Percentiles rank a stretch among this genome's conserved stretches.
phyloP scores from a whole-genome alignment of 495 filamentous ascomycete species.

The Penicillium coprophilum region DNA sequence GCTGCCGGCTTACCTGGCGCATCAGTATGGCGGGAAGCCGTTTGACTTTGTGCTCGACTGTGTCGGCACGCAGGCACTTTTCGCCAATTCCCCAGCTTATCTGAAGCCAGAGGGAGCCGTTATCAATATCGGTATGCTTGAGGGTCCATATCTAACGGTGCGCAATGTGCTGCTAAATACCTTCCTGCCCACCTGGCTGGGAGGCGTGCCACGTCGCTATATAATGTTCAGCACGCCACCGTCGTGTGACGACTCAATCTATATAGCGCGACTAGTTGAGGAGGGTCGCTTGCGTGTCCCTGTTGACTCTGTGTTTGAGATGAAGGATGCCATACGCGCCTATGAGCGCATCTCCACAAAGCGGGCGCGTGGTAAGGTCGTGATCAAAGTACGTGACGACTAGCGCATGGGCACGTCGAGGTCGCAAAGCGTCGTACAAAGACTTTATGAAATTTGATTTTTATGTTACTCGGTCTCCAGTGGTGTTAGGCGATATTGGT shows the following conservation, averaged over 20 bases:
- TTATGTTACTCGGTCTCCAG: too few relatives aligned
- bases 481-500: too few relatives aligned
- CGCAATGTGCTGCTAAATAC: constrained; percentile 32
- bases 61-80: constrained; percentile 37
- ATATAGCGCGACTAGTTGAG: constrained; percentile 27
- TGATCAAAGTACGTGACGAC: constrained; percentile 29
- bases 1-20: constrained; percentile 26
- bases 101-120: constrained; percentile 38
- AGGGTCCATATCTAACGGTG: constrained; percentile 21
- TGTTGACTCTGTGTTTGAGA: constrained; percentile 38
- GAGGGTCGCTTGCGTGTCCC: constrained; percentile 30
- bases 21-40: constrained; percentile 26
- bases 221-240: constrained; percentile 33
- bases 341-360: constrained; percentile 36
- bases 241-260: constrained; percentile 18
- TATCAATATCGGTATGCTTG: constrained; percentile 36
- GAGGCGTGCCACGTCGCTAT: constrained; percentile 38
- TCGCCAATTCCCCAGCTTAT: constrained; percentile 28
- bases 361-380: constrained; percentile 39
- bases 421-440: too few relatives aligned
- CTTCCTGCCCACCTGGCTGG: constrained; percentile 33
- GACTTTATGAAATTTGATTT: too few relatives aligned
- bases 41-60: constrained; percentile 44
- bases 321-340: constrained; percentile 34
- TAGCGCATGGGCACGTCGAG: background rate